Evolutionary conservation across 2,329 filamentous ascomycete genomes (phyloP), one percentile per base, ranked within the genome.

Genomic region (Trichoderma koningii): DNA sequence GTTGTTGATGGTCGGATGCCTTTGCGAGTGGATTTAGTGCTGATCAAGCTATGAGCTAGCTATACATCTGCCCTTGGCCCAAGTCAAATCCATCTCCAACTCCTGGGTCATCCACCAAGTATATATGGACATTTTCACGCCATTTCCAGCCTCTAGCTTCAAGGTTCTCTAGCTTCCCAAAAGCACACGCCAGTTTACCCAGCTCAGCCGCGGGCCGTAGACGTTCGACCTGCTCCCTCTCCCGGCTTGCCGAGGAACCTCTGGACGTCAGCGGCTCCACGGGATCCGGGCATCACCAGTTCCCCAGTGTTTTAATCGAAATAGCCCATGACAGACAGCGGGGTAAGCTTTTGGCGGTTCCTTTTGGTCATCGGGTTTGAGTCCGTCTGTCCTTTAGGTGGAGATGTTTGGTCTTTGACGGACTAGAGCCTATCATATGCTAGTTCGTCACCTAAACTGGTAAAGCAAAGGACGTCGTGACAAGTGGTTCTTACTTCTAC

Each of bases 381-480:
- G 38, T 63, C 60, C 60, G 55, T 63, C 38, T 63, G 50, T 55
- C 60, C 48, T 63, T 47, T n/a, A n/a, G 26, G 55, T 47, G 55
- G 42, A 44, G 44, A 30, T 23, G 45, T 21, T 47, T 7, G 15
- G n/a, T 17, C 28, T 4, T 15, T 44, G 21, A 45, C 28, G 5
- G 21, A 9, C 26, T 26, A 34, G 53, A 34, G 42, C 64, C 64
- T 63, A 66, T 66, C 64, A 64, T 28, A 64, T 50, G 45, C 51
- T 52, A 55, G 64, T 56, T 14, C 34, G 28, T 63, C 51, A 57
- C 64, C 64, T 55, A 64, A 66, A 57, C 63, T 57, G 64, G 64
- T 41, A 66, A 66, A 42, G 55, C 26, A 52, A 23, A 41, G 28
- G 17, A 10, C 15, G 26, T 30, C n/a, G 55, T 45, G 30, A 10